These are phyloP conservation scores for Iris pallida DNA, from an alignment of 116 monocot genomes.

Conservation along the genomic window DNA sequence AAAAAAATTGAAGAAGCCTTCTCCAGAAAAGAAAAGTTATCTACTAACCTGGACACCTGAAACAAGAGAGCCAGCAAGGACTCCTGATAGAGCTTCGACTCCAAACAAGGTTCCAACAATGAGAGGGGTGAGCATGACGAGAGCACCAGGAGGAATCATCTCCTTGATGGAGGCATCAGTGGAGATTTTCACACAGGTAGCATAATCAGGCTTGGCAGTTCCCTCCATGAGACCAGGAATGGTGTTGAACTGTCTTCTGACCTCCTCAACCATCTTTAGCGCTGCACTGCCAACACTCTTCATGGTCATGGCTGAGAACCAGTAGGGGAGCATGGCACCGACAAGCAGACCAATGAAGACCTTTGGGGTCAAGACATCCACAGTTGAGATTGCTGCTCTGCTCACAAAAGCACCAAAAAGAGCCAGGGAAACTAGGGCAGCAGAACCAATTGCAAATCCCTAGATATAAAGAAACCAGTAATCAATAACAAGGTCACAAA, in stretches of 20 bases:
- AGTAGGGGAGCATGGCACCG: conserved; percentile 91
- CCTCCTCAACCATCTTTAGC: conserved; percentile 83
- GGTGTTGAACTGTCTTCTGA: conserved; percentile 74
- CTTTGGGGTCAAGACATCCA: conserved; percentile 65
- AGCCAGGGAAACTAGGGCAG: conserved; percentile 73
- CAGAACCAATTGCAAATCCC: conserved; percentile 89
- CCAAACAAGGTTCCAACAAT: conserved; percentile 73
- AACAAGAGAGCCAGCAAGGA: conserved; percentile 69
- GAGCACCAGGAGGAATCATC: conserved; percentile 82
- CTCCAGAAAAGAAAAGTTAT: too few species aligned
- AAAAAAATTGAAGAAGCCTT: too few species aligned
- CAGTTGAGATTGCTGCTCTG: conserved; percentile 46
- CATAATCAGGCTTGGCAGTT: conserved; percentile 65
- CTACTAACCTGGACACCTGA: conserved; percentile 67
- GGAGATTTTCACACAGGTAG: conserved; percentile 79
- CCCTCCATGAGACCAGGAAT: conserved; percentile 83
- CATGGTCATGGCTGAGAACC: conserved; percentile 90
- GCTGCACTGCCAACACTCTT: conserved; percentile 89
- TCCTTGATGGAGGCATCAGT: conserved; percentile 88
- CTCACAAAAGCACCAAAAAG: conserved; percentile 86
- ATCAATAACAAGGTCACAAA: too few species aligned
- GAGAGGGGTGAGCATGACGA: conserved; percentile 78
- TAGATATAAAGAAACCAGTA: conserved; percentile 10
- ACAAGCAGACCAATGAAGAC: conserved; percentile 77
- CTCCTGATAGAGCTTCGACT: conserved; percentile 70